Conservation (phyloP, 305 asterid genomes). For the Rubia tinctorum region DNA sequence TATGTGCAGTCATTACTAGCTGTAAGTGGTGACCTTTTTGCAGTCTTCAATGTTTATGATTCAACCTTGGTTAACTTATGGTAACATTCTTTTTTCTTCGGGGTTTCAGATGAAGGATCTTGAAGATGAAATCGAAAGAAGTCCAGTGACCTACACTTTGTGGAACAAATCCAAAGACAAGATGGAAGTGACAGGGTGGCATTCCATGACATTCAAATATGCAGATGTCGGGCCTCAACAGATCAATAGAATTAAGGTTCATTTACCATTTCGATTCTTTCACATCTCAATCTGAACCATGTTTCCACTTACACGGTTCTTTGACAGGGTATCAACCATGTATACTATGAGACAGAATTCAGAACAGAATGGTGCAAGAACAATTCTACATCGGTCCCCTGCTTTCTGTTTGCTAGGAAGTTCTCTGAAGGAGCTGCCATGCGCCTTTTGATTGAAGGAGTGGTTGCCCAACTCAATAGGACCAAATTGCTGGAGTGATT, state of each 20-base stretch:
- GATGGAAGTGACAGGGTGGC: slow-evolving; percentile 72
- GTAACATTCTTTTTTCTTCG: slow-evolving; percentile 10
- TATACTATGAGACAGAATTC: slow-evolving; percentile 76
- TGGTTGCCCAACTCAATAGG: slow-evolving; percentile 47
- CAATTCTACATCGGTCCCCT: slow-evolving; percentile 57
- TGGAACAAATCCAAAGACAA: slow-evolving; percentile 72
- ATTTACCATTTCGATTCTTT: neutral
- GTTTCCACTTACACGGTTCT: slow-evolving; percentile 2
- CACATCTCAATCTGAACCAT: neutral
- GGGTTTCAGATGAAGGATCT: slow-evolving; percentile 57
- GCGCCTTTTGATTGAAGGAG: slow-evolving; percentile 84
- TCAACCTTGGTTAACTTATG: neutral
- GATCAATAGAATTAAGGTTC: slow-evolving; percentile 70
- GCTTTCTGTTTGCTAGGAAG: slow-evolving; percentile 85
- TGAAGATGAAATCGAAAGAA: slow-evolving; percentile 82
- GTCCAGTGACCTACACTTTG: slow-evolving; percentile 81
- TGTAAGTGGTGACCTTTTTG: slow-evolving; percentile 39
- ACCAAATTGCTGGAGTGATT: slow-evolving; percentile 36
- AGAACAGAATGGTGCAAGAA: slow-evolving; percentile 95
- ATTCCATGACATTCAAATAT: slow-evolving; percentile 69
- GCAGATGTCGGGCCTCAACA: slow-evolving; percentile 64
- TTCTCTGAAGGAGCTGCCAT: slow-evolving; percentile 91
- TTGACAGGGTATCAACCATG: slow-evolving; percentile 68
- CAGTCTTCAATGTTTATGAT: neutral
- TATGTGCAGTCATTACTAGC: slow-evolving; percentile 89